Conservation (phyloP, 768 basidiomycete genomes). For the Crepidotus variabilis region DNA sequence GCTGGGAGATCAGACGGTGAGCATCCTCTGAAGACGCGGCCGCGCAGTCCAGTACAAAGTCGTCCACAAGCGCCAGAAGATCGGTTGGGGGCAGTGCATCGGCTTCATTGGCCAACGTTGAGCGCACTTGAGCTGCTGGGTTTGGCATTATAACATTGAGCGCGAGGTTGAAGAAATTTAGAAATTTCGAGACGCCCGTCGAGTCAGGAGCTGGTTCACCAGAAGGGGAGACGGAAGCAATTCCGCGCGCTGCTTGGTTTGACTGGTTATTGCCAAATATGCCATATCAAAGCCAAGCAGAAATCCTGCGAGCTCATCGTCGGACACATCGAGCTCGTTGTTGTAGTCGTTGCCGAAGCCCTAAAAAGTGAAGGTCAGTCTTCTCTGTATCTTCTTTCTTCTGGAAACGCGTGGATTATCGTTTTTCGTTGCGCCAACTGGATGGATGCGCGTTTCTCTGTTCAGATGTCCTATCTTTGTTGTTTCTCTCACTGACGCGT, state of each 20-base stretch:
- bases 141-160: constrained; percentile 25
- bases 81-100: constrained; percentile 50
- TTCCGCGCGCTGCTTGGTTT: constrained; percentile 12
- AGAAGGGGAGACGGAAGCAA: neutral
- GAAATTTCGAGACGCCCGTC: constrained; percentile 5
- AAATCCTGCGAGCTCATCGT: constrained; percentile 27
- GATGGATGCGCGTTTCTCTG: constrained; percentile 29
- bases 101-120: constrained; percentile 49
- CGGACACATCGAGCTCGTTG: constrained; percentile 34
- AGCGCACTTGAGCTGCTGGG: constrained; percentile 51
- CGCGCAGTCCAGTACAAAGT: constrained; percentile 46
- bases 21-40: constrained; percentile 40
- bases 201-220: neutral
- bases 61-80: constrained; percentile 47
- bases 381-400: neutral
- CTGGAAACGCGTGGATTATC: neutral
- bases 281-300: constrained; percentile 28
- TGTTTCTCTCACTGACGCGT: constrained; percentile 8
- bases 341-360: constrained; percentile 11
- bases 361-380: constrained; percentile 28
- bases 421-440: constrained; percentile 6
- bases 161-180: neutral
- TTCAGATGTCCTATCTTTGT: constrained; percentile 31
- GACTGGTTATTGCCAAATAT: constrained; percentile 20
- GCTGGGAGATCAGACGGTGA: constrained; percentile 37